These are phyloP conservation scores for Shiraia bambusicola DNA, from an alignment of 2,329 filamentous ascomycete species.

Conservation along the genomic window DNA sequence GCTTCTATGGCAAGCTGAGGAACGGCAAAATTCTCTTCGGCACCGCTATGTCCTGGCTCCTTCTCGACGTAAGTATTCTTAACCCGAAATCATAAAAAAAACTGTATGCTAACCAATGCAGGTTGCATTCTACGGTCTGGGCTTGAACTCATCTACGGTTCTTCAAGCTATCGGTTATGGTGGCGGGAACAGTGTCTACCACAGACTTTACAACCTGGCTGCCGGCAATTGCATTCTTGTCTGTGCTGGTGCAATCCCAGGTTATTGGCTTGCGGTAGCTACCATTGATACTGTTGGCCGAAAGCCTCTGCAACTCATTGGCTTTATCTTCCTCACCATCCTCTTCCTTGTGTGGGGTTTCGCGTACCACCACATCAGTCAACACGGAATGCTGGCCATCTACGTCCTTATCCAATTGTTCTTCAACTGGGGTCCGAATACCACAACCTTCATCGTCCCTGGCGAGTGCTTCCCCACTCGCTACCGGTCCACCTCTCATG, in stretches of 20 bases:
- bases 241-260: conserved; percentile 75
- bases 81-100: no score
- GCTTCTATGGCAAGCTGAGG: conserved; percentile 70
- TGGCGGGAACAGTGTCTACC: conserved; percentile 65
- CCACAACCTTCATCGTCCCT: conserved; percentile 55
- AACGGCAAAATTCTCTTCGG: conserved; percentile 72
- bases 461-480: conserved; percentile 55
- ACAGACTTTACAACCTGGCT: conserved; percentile 71
- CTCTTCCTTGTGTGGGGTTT: conserved; percentile 63
- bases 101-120: not conserved
- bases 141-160: conserved; percentile 73
- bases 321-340: conserved; percentile 37
- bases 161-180: conserved; percentile 69
- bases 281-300: conserved; percentile 70
- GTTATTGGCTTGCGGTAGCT: conserved; percentile 64
- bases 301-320: conserved; percentile 38
- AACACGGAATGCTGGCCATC: conserved; percentile 47
- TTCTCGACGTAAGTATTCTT: conserved; percentile 54
- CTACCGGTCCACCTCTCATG: conserved; percentile 53
- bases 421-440: conserved; percentile 55
- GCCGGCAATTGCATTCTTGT: conserved; percentile 78
- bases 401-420: conserved; percentile 54
- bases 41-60: conserved; percentile 75
- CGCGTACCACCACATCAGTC: conserved; percentile 39
- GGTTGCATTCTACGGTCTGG: conserved; percentile 51